A percentile compares a stretch with the other conserved stretches of the same genome.
phyloP scores from a whole-genome alignment of 106 monocot species.

The Dendrobium catenatum region DNA sequence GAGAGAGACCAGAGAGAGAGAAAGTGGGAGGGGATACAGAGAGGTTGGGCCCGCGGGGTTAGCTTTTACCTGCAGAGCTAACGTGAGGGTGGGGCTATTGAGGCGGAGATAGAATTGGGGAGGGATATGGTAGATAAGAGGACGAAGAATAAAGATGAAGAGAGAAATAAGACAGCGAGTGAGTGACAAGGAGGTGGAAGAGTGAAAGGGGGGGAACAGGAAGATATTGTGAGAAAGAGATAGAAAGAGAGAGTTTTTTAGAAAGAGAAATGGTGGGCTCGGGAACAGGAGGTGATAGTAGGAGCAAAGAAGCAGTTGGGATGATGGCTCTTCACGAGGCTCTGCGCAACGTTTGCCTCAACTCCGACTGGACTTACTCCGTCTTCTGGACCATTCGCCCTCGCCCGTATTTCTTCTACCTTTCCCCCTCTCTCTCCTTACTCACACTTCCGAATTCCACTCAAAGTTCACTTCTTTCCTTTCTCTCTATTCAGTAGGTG shows the following conservation, averaged over 20 bases:
- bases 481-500: slow-evolving; percentile 40
- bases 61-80: background rate
- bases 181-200: background rate
- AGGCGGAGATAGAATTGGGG: slow-evolving; percentile 3
- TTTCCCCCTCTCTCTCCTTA: background rate
- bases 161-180: slow-evolving; percentile 6
- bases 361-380: slow-evolving; percentile 94
- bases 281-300: slow-evolving; percentile 26
- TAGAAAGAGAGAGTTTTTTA: slow-evolving; percentile 4
- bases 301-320: slow-evolving; percentile 67
- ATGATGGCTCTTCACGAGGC: slow-evolving; percentile 95
- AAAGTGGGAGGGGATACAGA: background rate
- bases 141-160: slow-evolving; percentile 6
- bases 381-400: slow-evolving; percentile 94
- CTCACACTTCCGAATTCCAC: background rate
- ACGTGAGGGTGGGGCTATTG: background rate
- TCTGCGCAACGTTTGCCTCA: slow-evolving; percentile 79
- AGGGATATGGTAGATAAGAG: background rate
- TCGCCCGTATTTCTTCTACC: slow-evolving; percentile 48
- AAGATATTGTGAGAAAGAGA: slow-evolving; percentile 7
- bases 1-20: background rate
- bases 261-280: slow-evolving; percentile 40
- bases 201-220: slow-evolving; percentile 1
- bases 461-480: background rate
- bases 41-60: background rate